A percentile compares a stretch with the other conserved stretches of the same genome.
phyloP scores from a whole-genome alignment of 345 rosid species.

The rapeseed (Brassica napus) region DNA sequence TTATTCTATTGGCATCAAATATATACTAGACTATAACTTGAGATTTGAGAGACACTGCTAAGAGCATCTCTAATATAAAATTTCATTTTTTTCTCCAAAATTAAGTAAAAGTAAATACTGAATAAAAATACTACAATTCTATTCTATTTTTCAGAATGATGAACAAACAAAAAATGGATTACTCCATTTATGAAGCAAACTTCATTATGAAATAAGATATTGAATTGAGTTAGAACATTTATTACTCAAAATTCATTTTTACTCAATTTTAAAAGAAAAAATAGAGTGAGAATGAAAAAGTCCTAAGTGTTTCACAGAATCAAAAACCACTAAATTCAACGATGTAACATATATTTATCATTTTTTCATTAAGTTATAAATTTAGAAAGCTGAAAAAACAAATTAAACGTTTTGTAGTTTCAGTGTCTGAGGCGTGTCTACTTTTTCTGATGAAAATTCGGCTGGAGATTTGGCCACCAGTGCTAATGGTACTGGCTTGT shows the following conservation, averaged over 20 bases:
- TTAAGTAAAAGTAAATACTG: too few species aligned
- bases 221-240: too few species aligned
- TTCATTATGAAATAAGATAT: too few species aligned
- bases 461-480: constrained; percentile 25
- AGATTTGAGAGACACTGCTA: neutral
- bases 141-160: too few species aligned
- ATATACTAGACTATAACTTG: neutral
- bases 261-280: too few species aligned
- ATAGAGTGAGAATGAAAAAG: too few species aligned
- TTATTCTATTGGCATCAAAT: neutral
- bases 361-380: neutral
- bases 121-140: too few species aligned
- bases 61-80: too few species aligned
- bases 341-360: neutral
- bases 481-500: neutral
- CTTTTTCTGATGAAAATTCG: constrained; percentile 10
- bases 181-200: too few species aligned
- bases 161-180: too few species aligned
- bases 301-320: neutral
- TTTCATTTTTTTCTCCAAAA: too few species aligned
- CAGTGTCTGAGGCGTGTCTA: constrained; percentile 16
- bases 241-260: too few species aligned
- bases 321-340: neutral
- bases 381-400: neutral
- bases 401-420: neutral